Evolutionary conservation across 1,139 yeast genomes (phyloP), one percentile per base, ranked within the genome.

Genomic region (Yamadazyma taylorii): DNA sequence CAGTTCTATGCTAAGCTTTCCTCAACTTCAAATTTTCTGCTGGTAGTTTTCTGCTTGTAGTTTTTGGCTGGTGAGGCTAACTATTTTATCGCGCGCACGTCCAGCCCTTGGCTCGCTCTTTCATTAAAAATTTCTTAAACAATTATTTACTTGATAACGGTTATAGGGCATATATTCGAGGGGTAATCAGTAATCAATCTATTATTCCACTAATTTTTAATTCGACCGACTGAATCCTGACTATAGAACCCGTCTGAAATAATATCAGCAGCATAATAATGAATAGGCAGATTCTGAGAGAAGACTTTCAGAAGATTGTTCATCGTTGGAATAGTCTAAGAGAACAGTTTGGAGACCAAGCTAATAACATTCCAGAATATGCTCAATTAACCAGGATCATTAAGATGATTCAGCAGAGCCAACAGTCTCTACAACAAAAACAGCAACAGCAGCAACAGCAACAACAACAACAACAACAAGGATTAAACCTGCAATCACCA

Each of bases 281-380:
- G 68, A 63, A 61, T 47, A 53, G 60, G 31, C 61, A 53, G 40
- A 51, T 60, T 34, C 62, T 57, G 44, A 58, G 69, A 46, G 77
- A 72, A 50, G 75, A 71, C 42, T 55, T 71, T 28, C 75, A 68
- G 51, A 66, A 63, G 48, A 60, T 65, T 24, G 53, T 69, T 38
- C 71, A 68, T 56, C 75, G 85, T 43, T 79, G 85, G 85, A 79
- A 78, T 47, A 82, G 77, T 52, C 62, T 81, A 47, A 71, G 78
- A 41, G 69, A 69, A 38, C 83, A 80, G 51, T 78, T 67, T 50
- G 85, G 86, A n/a, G 84, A 79, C 33, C 78, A 73, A 45, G 86
- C 81, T 1, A 70, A 71, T 9, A 75, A 74, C 43, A 77, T 78
- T 24, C 81, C 81, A 12, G 86, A 81, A 58, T 81, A 75, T 54